Evolutionary conservation across 75 land plant species (phyloP).

Genomic region (Ceratopteris richardii): DNA sequence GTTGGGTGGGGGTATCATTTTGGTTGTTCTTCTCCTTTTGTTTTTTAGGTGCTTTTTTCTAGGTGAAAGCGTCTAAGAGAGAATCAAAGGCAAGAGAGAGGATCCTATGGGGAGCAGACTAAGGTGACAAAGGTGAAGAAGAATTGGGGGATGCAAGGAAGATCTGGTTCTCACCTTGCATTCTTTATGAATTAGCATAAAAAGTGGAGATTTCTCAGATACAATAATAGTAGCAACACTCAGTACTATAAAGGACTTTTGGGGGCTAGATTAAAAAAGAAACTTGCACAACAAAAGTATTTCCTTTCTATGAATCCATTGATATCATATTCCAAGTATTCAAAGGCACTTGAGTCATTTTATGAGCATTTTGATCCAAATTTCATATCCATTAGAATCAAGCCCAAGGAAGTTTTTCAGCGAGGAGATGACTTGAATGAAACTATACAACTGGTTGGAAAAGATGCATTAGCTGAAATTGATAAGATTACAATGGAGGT

Average conservation of each 20-base stretch:
- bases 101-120: no score
- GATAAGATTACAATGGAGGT: constrained; percentile 92
- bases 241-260: constrained; percentile 99
- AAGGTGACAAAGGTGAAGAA: no score
- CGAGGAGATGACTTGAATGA: constrained; percentile 99
- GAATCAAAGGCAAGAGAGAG: no score
- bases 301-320: constrained; percentile 99
- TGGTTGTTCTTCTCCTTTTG: no score
- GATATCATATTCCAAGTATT: constrained; percentile 95
- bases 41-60: no score
- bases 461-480: constrained; percentile 93
- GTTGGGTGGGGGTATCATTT: no score
- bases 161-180: no score
- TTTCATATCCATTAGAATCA: constrained; percentile 90
- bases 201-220: constrained; percentile 99
- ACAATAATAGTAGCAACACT: constrained; percentile 99
- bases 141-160: no score
- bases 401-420: constrained; percentile 98
- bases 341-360: constrained; percentile 88
- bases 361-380: constrained; percentile 93
- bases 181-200: no score
- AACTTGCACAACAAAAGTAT: constrained; percentile 98
- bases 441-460: constrained; percentile 99
- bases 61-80: no score
- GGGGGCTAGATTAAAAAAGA: constrained; percentile 99